These are phyloP conservation scores for Hymenoscyphus albidus DNA, from an alignment of 2,329 filamentous ascomycete genomes.

Conservation along the genomic window DNA sequence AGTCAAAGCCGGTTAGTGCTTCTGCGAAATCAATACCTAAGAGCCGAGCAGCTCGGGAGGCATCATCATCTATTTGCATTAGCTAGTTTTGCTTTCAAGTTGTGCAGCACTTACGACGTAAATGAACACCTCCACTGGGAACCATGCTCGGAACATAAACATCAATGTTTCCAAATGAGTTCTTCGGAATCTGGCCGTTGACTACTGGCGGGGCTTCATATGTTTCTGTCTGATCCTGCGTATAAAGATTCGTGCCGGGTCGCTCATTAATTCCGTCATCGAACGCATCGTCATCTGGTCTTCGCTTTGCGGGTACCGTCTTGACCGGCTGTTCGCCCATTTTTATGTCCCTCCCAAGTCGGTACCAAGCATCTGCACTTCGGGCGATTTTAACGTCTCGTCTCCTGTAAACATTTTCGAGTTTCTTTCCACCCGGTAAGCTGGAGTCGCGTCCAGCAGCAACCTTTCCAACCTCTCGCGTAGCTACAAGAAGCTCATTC, in stretches of 20 bases:
- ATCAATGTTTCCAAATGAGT: constrained; percentile 91
- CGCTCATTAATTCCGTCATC: constrained; percentile 42
- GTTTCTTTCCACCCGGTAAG: constrained; percentile 32
- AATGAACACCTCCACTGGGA: constrained; percentile 72
- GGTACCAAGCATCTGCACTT: constrained; percentile 87
- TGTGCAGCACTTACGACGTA: constrained; percentile 47
- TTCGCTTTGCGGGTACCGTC: constrained; percentile 51
- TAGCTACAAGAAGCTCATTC: constrained; percentile 74
- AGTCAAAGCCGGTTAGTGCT: constrained; percentile 85
- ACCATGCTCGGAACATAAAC: constrained; percentile 92
- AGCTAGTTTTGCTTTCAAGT: neutral
- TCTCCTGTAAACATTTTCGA: constrained; percentile 80
- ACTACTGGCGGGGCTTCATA: constrained; percentile 76
- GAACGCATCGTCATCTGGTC: constrained; percentile 38
- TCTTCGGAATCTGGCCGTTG: constrained; percentile 75
- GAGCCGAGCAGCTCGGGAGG: constrained; percentile 67
- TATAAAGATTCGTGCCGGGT: constrained; percentile 56
- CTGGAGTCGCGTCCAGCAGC: constrained; percentile 55
- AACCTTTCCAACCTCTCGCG: constrained; percentile 72
- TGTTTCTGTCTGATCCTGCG: constrained; percentile 61
- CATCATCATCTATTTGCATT: constrained; percentile 48
- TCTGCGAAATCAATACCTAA: constrained; percentile 83
- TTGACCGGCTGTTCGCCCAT: constrained; percentile 79
- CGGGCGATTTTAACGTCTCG: constrained; percentile 74
- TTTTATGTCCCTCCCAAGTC: constrained; percentile 75